Conservation (phyloP, 345 rosid species). For the Brassica cretica region DNA sequence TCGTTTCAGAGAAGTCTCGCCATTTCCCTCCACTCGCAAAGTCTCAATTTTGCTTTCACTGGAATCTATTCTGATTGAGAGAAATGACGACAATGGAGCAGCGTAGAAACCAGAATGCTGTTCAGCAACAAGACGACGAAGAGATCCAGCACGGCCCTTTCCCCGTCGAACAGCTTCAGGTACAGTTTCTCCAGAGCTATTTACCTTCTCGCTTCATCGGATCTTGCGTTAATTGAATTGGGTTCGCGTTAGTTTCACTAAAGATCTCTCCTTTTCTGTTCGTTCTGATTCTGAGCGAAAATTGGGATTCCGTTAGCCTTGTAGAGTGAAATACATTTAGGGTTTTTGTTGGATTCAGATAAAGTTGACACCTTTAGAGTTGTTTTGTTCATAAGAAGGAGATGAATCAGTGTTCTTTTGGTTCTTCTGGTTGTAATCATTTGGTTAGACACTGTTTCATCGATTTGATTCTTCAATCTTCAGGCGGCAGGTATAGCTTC, state of each 20-base stretch:
- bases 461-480: conserved; percentile 16
- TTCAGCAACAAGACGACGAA: conserved; percentile 44
- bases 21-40: conserved; percentile 41
- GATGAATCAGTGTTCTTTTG: background rate
- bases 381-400: too few relatives aligned
- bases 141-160: conserved; percentile 52
- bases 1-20: conserved; percentile 28
- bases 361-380: background rate
- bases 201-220: conserved; percentile 9
- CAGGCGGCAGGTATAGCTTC: conserved; percentile 90
- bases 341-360: conserved; percentile 18
- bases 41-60: conserved; percentile 12
- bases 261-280: conserved; percentile 20
- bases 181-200: conserved; percentile 12
- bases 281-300: conserved; percentile 9
- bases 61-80: conserved; percentile 15
- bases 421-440: background rate
- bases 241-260: conserved; percentile 29
- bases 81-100: conserved; percentile 45
- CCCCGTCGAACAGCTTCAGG: conserved; percentile 56
- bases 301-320: conserved; percentile 10
- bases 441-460: background rate
- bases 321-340: background rate
- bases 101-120: conserved; percentile 36
- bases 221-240: conserved; percentile 22